Percentiles rank a stretch among this genome's conserved stretches.
phyloP scores from a whole-genome alignment of 768 basidiomycete genomes.

The Termitomyces eurrhizus region DNA sequence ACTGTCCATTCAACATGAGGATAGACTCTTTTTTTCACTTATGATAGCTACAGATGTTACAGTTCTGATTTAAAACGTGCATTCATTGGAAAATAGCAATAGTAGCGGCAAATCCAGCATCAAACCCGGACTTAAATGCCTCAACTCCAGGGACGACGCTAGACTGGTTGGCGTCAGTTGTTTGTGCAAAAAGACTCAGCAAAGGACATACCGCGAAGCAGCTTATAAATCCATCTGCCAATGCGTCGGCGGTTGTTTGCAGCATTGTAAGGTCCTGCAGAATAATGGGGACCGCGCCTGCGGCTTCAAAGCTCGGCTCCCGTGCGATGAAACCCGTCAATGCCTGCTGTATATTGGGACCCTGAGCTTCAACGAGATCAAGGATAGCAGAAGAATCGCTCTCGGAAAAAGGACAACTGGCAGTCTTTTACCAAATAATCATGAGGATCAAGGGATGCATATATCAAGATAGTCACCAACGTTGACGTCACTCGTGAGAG shows the following conservation, averaged over 20 bases:
- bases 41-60: no score
- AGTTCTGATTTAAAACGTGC: no score
- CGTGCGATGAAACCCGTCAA: conserved; percentile 20
- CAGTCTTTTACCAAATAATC: conserved; percentile 10
- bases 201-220: conserved; percentile 21
- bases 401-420: conserved; percentile 19
- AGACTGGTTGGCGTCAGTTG: conserved; percentile 11
- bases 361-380: conserved; percentile 17
- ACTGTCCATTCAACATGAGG: no score
- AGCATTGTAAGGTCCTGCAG: conserved; percentile 24
- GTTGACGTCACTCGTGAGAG: conserved; percentile 22
- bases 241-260: conserved; percentile 16
- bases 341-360: conserved; percentile 23
- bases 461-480: conserved; percentile 11
- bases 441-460: not conserved
- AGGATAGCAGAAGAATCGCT: conserved; percentile 24
- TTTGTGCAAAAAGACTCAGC: not conserved
- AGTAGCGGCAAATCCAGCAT: conserved; percentile 21
- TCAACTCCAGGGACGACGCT: conserved; percentile 15
- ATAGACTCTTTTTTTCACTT: no score
- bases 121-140: conserved; percentile 12
- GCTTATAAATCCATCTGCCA: conserved; percentile 20
- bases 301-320: conserved; percentile 22
- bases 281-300: conserved; percentile 26
- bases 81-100: conserved; percentile 10